These are phyloP conservation scores for Aureobasidium sp. DNA, from an alignment of 2,329 filamentous ascomycete species.

Conservation along the genomic window DNA sequence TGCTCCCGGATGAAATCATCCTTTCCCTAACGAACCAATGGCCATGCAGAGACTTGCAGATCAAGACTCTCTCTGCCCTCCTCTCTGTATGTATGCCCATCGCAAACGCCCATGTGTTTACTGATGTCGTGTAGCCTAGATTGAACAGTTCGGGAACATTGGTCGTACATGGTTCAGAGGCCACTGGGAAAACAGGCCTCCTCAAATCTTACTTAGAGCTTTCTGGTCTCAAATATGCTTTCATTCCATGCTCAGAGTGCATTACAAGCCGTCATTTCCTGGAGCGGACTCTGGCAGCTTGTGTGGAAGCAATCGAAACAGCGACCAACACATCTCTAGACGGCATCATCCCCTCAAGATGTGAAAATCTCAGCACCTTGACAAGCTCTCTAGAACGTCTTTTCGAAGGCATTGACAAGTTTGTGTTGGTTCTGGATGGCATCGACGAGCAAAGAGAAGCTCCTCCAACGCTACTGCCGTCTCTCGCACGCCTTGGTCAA, in stretches of 20 bases:
- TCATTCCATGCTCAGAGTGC: conserved; percentile 64
- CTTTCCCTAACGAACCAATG: conserved; percentile 28
- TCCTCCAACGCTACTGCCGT: conserved; percentile 67
- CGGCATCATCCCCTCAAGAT: conserved; percentile 40
- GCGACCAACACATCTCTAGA: not conserved
- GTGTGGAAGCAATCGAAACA: conserved; percentile 27
- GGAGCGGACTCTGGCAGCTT: conserved; percentile 56
- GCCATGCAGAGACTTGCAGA: conserved; percentile 36
- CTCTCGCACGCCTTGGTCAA: conserved; percentile 72
- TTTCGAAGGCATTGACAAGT: conserved; percentile 49
- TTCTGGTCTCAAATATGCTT: conserved; percentile 45
- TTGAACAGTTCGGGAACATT: conserved; percentile 65
- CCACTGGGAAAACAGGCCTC: conserved; percentile 77
- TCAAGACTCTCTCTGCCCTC: conserved; percentile 37
- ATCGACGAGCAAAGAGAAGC: conserved; percentile 79
- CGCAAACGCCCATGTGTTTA: not conserved
- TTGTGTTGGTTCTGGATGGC: conserved; percentile 79
- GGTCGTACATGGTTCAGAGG: conserved; percentile 74
- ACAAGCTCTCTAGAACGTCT: conserved; percentile 61
- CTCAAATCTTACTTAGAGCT: conserved; percentile 51
- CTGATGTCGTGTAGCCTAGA: conserved; percentile 39
- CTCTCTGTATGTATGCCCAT: conserved; percentile 31
- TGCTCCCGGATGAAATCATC: conserved; percentile 29
- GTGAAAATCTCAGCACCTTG: conserved; percentile 73
- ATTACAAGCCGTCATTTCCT: conserved; percentile 70